Percentiles rank a stretch among this genome's conserved stretches.
phyloP scores from a whole-genome alignment of 441 rosid species.

The Populus hybrid region DNA sequence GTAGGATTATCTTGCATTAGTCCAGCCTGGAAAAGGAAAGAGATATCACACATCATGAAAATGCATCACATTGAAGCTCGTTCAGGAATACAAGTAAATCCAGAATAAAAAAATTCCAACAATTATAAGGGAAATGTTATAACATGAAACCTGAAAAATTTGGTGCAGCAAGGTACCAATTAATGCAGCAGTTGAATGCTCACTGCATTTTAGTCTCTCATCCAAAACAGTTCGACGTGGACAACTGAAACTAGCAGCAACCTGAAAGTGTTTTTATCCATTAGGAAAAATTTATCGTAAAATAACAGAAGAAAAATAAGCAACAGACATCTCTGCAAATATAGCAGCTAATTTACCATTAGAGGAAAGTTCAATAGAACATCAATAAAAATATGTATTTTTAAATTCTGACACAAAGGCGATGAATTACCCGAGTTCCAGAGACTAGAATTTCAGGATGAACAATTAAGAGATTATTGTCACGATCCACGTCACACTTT shows the following conservation, averaged over 20 bases:
- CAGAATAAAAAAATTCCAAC: background rate
- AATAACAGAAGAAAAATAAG: slow-evolving; percentile 11
- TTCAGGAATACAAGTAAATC: slow-evolving; percentile 3
- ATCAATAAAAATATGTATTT: no score
- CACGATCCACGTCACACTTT: slow-evolving; percentile 68
- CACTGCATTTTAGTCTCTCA: slow-evolving; percentile 83
- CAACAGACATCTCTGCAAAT: background rate
- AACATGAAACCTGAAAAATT: slow-evolving; percentile 72
- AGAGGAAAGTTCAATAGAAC: background rate
- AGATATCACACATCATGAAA: slow-evolving; percentile 12
- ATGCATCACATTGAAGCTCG: slow-evolving; percentile 18
- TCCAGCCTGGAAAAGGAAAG: slow-evolving; percentile 64
- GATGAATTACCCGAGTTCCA: slow-evolving; percentile 77
- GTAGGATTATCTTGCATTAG: slow-evolving; percentile 67
- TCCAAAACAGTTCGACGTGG: slow-evolving; percentile 87
- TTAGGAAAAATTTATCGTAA: slow-evolving; percentile 15
- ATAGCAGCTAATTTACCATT: slow-evolving; percentile 3
- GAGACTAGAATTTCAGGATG: slow-evolving; percentile 90
- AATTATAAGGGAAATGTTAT: background rate
- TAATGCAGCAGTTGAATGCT: slow-evolving; percentile 75
- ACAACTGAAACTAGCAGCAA: slow-evolving; percentile 86
- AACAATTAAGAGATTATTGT: slow-evolving; percentile 69
- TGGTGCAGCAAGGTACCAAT: slow-evolving; percentile 95
- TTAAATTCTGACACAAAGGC: background rate
- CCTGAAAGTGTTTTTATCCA: slow-evolving; percentile 41